Percentiles rank a stretch among this genome's conserved stretches.
Conservation (phyloP, 1,284 basidiomycete genomes). For the Leccinum colubrinum region DNA sequence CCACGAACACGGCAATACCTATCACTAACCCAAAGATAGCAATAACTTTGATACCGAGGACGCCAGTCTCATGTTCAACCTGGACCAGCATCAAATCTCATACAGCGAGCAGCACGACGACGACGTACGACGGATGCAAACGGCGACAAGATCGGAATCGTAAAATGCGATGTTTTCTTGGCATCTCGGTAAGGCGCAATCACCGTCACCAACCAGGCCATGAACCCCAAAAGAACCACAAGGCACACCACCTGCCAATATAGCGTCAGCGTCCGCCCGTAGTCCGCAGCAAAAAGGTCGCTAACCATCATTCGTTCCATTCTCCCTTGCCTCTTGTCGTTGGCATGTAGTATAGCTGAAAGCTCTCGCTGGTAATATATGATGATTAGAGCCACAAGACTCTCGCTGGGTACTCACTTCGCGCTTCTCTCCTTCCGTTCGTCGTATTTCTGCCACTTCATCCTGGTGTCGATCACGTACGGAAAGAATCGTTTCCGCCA, state of each 20-base stretch:
- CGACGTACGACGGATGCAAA: constrained; percentile 62
- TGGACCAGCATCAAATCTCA: constrained; percentile 27
- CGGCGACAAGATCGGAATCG: constrained; percentile 66
- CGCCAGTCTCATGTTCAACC: constrained; percentile 63
- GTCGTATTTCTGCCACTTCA: constrained; percentile 43
- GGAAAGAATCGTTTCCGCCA: constrained; percentile 55
- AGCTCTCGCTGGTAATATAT: constrained; percentile 41
- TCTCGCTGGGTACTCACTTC: constrained; percentile 35
- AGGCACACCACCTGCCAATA: constrained; percentile 41
- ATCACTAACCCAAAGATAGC: constrained; percentile 36
- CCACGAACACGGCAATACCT: constrained; percentile 39
- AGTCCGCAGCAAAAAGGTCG: constrained; percentile 1
- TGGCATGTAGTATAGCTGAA: constrained; percentile 34
- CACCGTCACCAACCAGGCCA: constrained; percentile 42
- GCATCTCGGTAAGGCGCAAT: constrained; percentile 25
- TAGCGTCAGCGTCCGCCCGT: constrained; percentile 14
- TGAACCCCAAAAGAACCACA: constrained; percentile 38
- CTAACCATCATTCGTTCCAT: constrained; percentile 56
- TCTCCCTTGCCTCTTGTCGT: constrained; percentile 44
- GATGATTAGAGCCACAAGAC: not conserved
- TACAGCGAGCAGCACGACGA: not conserved
- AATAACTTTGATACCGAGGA: constrained; percentile 46
- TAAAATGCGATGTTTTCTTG: constrained; percentile 50
- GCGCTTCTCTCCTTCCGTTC: constrained; percentile 44
- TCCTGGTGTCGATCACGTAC: constrained; percentile 44